Percentiles rank a stretch among this genome's conserved stretches.
Evolutionary conservation across 352 stramenopile species (phyloP).

Genomic region (Phytophthora pisi): DNA sequence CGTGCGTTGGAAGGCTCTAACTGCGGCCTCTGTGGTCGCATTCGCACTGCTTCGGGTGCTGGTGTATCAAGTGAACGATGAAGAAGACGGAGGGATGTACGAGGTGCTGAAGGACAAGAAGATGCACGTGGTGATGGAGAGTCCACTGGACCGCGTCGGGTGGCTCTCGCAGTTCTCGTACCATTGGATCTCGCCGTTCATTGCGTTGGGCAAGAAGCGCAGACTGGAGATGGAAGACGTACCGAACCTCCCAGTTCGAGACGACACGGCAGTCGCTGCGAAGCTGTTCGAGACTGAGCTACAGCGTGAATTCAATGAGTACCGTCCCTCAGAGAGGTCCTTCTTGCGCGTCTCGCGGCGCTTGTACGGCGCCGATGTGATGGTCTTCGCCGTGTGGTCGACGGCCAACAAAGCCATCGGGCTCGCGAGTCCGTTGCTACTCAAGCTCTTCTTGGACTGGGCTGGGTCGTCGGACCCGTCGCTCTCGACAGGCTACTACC

Average conservation of each 20-base stretch:
- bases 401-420: constrained; percentile 74
- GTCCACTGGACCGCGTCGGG: constrained; percentile 57
- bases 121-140: constrained; percentile 17
- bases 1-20: constrained; percentile 17
- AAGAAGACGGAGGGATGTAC: not conserved
- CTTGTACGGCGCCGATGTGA: constrained; percentile 69
- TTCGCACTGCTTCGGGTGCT: constrained; percentile 24
- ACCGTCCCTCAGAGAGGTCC: constrained; percentile 37
- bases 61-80: not conserved
- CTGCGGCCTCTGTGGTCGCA: not conserved
- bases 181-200: constrained; percentile 70
- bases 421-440: constrained; percentile 68
- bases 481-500: constrained; percentile 55
- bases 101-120: constrained; percentile 6
- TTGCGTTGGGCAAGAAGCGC: constrained; percentile 50
- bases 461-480: constrained; percentile 44
- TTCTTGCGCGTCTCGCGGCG: constrained; percentile 57
- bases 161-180: constrained; percentile 72
- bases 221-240: constrained; percentile 71
- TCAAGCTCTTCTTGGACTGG: constrained; percentile 87
- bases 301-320: constrained; percentile 36
- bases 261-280: constrained; percentile 56
- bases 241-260: constrained; percentile 50
- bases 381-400: constrained; percentile 71
- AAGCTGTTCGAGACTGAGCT: constrained; percentile 50